Percentiles rank a stretch among this genome's conserved stretches.
phyloP scores from a whole-genome alignment of 1,139 yeast genomes.

The Candida tunisiensis region DNA sequence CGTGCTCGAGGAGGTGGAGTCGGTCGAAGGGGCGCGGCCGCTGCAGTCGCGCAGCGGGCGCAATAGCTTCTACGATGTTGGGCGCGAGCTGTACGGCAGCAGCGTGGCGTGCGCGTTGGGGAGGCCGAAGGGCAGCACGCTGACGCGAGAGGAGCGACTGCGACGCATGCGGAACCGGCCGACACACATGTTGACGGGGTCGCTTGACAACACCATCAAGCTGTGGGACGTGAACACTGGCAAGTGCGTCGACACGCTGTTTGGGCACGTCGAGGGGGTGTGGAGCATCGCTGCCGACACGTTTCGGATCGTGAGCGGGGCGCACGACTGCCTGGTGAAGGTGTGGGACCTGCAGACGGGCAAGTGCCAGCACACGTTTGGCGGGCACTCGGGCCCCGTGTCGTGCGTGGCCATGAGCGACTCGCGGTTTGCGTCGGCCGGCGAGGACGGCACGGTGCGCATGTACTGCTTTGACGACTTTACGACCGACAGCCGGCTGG shows the following conservation, averaged over 20 bases:
- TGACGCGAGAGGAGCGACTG: background rate
- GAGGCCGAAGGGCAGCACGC: too few species aligned
- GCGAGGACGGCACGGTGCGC: slow-evolving; percentile 71
- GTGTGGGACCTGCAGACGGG: slow-evolving; percentile 96
- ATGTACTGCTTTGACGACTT: slow-evolving; percentile 55
- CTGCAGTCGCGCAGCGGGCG: slow-evolving; percentile 6
- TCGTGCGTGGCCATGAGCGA: slow-evolving; percentile 84
- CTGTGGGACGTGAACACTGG: slow-evolving; percentile 85
- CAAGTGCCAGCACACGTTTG: slow-evolving; percentile 82
- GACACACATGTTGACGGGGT: slow-evolving; percentile 71
- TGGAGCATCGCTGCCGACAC: slow-evolving; percentile 96
- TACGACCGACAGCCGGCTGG: too few species aligned
- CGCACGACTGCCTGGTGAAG: slow-evolving; percentile 79
- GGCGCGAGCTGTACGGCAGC: too few species aligned
- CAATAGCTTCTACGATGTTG: too few species aligned
- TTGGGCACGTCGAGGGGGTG: slow-evolving; percentile 95
- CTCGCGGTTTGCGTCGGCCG: slow-evolving; percentile 77
- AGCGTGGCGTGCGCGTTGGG: too few species aligned
- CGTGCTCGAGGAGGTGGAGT: slow-evolving; percentile 10
- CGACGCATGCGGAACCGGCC: slow-evolving; percentile 38
- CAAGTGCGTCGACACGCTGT: slow-evolving; percentile 77
- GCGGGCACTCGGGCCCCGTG: slow-evolving; percentile 58
- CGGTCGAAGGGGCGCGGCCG: slow-evolving; percentile 10
- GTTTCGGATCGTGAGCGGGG: slow-evolving; percentile 84
- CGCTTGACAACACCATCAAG: slow-evolving; percentile 85